Evolutionary conservation across 805 yeast species (phyloP), one percentile per base, ranked within the genome.

Genomic region (Saturnispora silvae): DNA sequence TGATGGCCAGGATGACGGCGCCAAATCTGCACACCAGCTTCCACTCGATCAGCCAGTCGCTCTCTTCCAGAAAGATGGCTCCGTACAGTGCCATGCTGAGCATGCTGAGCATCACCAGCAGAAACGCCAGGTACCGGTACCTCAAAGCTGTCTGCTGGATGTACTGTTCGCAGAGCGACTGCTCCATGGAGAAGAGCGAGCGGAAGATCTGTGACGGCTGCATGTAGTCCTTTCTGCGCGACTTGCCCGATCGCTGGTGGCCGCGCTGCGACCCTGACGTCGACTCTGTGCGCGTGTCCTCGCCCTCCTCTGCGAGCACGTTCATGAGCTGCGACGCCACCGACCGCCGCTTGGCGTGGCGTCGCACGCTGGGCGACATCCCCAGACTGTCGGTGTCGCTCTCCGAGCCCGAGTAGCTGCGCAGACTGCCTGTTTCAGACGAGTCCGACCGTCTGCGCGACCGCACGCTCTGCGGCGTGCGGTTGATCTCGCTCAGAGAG

Each of bases 111-210:
- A 70, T 63, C 4, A 63, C 59, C 35, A 69, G 44, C n/a, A 61
- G 49, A 50, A 81, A 81, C 10, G 73, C 57, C 37, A 74, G 56
- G 51, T 80, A 77, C 45, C 76, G 75, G 30, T 76, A 59, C 45
- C 94, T 66, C 41, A 85, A 60, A 6, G 70, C 61, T 37, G 75
- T 70, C 53, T 85, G 87, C 37, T 75, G 78, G n/a, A 68, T 62
- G 33, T 79, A 81, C 59, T 89, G 97, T 42, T 72, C 77, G 28
- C 96, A 68, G 35, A 92, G 63, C 38, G 84, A 77, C 52, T 87
- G 95, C 56, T 89, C 98, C 37, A 87, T 57, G 13, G 89, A 80
- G 33, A 89, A 62, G 46, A 92, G 59, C 54, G 89, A 86, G 33
- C 94, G 70, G 55, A 79, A 84, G 13, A 85, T 76, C 63, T 80